Base-by-base conservation (phyloP, 352 stramenopile genomes). In the Globisporangium carolinianum region DNA sequence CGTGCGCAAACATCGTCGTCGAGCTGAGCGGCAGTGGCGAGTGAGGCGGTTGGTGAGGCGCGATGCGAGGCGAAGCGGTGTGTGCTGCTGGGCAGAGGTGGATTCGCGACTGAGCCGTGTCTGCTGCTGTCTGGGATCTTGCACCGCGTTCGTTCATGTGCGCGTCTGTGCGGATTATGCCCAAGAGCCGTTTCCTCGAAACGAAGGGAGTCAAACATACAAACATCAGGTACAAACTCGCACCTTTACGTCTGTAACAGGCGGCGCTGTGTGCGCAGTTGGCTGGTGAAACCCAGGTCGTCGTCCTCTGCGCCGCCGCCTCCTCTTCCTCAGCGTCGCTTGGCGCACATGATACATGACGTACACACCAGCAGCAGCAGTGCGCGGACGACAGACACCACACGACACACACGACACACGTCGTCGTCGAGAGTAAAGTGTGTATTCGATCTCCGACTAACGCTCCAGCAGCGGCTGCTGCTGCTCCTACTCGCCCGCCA, bases 1-100 rank as follows among this genome's bases (percentile, higher is more conserved):
- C 69, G n/a, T 64, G 61, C 36, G 63, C 51, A 18, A 73, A 59
- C 69, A 77, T 76, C 11, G 6, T 52, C n/a, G 15, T 6, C 2
- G 1, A 32, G 24, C 24, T 32, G 24, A 32, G 24, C 41, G 11
- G 24, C 18, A 3, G 52, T 37, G 6, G 41, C 3, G 6, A 42
- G 12, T 53, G 4, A 36, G 35, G 3, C 4, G 32, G 7, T 32
- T 32, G 24, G 24, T 51, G 35, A 6, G 6, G 49, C 49, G 45
- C 45, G 45, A 0, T 18, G 12, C n/a, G 45, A 12, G 24, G 9
- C 41, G 18, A 17, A 35, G 51, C 35, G 38, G 1, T 14, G 35
- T 53, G 46, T 24, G 48, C 32, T 47, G 36, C 53, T 45, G 51
- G 32, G 7, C n/a, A 9, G 51, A 32, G 24, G 24, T 32, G 24